Conservation (phyloP, 306 rosid species). For the Ceratonia siliqua region DNA sequence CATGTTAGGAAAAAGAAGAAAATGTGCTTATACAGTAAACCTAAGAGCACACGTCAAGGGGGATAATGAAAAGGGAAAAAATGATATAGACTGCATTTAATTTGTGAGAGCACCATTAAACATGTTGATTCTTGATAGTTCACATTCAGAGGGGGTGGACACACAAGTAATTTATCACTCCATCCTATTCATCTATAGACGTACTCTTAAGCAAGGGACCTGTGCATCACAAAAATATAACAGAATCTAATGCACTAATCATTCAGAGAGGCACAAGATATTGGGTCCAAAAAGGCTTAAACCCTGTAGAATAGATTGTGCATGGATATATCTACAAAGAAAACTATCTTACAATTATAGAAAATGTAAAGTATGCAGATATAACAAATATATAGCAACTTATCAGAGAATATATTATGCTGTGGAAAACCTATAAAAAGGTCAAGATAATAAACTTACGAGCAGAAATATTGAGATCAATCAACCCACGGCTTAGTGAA, state of each 20-base stretch:
- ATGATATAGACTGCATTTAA: background rate
- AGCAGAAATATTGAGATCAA: conserved; percentile 96
- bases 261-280: background rate
- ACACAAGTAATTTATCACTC: too few relatives aligned
- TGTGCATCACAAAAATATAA: background rate
- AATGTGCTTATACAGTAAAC: background rate
- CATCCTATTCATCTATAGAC: background rate
- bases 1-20: background rate
- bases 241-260: conserved; percentile 3
- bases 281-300: background rate
- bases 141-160: background rate
- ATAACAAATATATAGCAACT: conserved; percentile 14
- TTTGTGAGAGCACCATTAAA: background rate
- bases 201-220: background rate
- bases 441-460: conserved; percentile 61
- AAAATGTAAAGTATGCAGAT: background rate
- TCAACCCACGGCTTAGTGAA: conserved; percentile 95
- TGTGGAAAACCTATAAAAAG: conserved; percentile 12
- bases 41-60: background rate
- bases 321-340: conserved; percentile 7
- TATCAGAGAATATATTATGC: background rate
- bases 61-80: background rate
- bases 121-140: conserved; percentile 11
- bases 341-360: conserved; percentile 17
- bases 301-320: conserved; percentile 6